These are phyloP conservation scores for Lagenaria siceraria DNA, from an alignment of 306 rosid genomes.

Conservation along the genomic window DNA sequence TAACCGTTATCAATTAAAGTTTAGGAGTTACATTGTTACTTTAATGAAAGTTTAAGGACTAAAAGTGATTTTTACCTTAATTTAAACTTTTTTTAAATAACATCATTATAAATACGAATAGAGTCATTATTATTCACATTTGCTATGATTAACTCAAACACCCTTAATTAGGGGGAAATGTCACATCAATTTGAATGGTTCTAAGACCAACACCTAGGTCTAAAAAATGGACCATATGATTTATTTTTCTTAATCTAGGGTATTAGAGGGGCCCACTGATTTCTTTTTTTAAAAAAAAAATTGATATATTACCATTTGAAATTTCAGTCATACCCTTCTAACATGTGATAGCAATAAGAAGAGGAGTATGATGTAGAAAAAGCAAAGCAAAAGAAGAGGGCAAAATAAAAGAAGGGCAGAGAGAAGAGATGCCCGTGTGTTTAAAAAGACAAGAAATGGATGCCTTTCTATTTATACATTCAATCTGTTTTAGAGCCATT, in stretches of 20 bases:
- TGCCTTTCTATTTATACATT: neutral
- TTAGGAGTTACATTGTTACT: no score
- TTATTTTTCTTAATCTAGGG: neutral
- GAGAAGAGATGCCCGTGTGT: constrained; percentile 2
- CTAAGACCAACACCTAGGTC: neutral
- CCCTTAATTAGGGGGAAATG: no score
- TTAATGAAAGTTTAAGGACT: no score
- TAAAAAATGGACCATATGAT: neutral
- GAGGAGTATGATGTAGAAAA: no score
- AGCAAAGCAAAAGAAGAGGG: neutral
- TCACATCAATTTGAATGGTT: neutral
- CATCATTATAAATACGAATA: no score
- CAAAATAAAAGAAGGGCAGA: neutral
- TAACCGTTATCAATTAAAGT: no score
- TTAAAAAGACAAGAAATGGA: neutral
- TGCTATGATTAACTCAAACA: no score
- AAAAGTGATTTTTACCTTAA: no score
- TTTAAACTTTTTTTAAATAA: no score
- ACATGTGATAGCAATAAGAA: neutral
- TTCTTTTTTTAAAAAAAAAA: neutral
- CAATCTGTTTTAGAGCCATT: neutral
- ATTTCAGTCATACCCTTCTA: neutral
- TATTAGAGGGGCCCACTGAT: neutral
- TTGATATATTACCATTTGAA: neutral
- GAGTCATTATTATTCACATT: no score